phyloP scores from a whole-genome alignment of 192 early-diverging fungal genomes.

The Endogone sp. region DNA sequence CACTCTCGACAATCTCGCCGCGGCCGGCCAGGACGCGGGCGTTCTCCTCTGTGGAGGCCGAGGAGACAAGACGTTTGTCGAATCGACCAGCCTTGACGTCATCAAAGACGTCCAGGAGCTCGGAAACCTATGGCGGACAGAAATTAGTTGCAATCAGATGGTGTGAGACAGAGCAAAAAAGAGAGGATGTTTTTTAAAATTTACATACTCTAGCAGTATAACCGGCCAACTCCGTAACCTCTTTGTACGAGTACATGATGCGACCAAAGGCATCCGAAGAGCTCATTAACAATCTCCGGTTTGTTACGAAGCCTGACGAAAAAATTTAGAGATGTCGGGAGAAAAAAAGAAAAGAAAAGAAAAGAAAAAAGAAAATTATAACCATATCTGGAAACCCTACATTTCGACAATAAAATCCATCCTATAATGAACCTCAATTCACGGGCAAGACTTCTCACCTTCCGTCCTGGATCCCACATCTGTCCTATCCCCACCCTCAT shows the following conservation, averaged over 20 bases:
- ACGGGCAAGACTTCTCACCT: no score
- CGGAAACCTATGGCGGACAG: slow-evolving; percentile 45
- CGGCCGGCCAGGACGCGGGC: slow-evolving; percentile 55
- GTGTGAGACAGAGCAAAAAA: not conserved
- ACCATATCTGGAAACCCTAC: no score
- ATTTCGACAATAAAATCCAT: no score
- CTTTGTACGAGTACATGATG: slow-evolving; percentile 93
- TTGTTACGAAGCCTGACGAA: slow-evolving; percentile 65
- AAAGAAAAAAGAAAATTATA: not conserved
- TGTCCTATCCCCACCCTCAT: slow-evolving; percentile 32
- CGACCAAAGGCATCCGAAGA: slow-evolving; percentile 78
- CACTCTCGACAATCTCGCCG: slow-evolving; percentile 65
- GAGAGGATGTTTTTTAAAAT: not conserved
- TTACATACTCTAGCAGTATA: slow-evolving; percentile 78
- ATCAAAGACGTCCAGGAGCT: slow-evolving; percentile 81
- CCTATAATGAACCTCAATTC: no score
- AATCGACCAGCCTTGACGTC: slow-evolving; percentile 81
- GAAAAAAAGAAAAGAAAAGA: not conserved
- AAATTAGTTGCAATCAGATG: not conserved
- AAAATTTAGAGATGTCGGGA: not conserved
- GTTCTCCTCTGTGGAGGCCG: slow-evolving; percentile 47
- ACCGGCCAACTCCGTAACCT: slow-evolving; percentile 92
- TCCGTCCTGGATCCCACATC: slow-evolving; percentile 53
- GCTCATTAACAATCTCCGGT: slow-evolving; percentile 70
- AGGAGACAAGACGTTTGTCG: slow-evolving; percentile 65